These are phyloP conservation scores for Ceriops tagal DNA, from an alignment of 345 rosid genomes.

Conservation along the genomic window DNA sequence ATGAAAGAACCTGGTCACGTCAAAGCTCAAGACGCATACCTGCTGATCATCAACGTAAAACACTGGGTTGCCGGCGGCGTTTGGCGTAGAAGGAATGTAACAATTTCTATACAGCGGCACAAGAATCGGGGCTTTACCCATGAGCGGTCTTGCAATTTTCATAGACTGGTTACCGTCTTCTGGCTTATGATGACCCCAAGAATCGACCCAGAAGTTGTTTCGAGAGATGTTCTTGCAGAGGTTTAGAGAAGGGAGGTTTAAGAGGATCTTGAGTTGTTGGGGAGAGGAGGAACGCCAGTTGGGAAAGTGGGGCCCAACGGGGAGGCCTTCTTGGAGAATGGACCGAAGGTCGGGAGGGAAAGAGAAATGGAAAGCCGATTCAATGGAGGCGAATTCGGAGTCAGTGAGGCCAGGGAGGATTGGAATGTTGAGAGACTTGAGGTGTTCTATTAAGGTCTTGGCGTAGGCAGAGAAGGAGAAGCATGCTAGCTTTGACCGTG, in stretches of 20 bases:
- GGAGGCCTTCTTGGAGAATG: conserved; percentile 75
- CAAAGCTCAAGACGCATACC: conserved; percentile 54
- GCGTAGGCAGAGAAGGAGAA: conserved; percentile 73
- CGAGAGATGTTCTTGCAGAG: conserved; percentile 42
- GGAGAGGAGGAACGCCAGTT: conserved; percentile 73
- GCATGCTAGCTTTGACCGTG: conserved; percentile 37
- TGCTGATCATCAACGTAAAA: conserved; percentile 51
- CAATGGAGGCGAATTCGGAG: conserved; percentile 54
- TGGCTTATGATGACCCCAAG: conserved; percentile 60
- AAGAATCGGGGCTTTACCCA: conserved; percentile 50
- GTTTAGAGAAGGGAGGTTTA: conserved; percentile 47
- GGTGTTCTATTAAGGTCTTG: conserved; percentile 47
- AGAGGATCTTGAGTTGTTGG: conserved; percentile 52
- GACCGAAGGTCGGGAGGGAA: conserved; percentile 89
- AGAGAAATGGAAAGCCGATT: conserved; percentile 52
- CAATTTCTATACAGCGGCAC: conserved; percentile 59
- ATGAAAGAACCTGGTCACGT: conserved; percentile 57
- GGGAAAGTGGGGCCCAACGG: conserved; percentile 64
- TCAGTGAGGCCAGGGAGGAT: conserved; percentile 61
- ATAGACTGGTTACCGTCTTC: conserved; percentile 24
- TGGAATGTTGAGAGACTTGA: conserved; percentile 44
- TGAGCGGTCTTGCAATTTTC: conserved; percentile 22
- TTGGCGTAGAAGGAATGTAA: conserved; percentile 56
- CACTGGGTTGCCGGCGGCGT: conserved; percentile 64
- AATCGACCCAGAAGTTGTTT: conserved; percentile 61